A percentile compares a stretch with the other conserved stretches of the same genome.
Conservation (phyloP, 768 basidiomycete species). For the Mycena kentingensis region DNA sequence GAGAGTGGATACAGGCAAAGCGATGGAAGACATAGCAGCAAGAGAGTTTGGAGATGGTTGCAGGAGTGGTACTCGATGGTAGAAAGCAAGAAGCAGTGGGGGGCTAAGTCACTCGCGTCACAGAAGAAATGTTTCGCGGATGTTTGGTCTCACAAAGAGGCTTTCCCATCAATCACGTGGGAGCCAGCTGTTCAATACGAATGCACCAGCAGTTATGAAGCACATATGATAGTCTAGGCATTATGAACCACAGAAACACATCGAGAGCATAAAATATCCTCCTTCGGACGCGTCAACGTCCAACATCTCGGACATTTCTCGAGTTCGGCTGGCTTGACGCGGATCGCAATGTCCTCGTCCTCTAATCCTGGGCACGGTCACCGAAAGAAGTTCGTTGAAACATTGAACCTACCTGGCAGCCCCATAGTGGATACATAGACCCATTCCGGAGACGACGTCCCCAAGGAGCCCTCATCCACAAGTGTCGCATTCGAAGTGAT, state of each 20-base stretch:
- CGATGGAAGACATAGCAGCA: too few species aligned
- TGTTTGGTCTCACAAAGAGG: too few species aligned
- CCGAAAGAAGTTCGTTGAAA: neutral
- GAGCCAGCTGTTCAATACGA: too few species aligned
- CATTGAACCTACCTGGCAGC: conserved; percentile 42
- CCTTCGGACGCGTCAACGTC: conserved; percentile 61
- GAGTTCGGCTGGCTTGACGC: conserved; percentile 59
- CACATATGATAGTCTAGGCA: neutral
- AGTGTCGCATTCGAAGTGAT: conserved; percentile 75
- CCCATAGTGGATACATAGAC: conserved; percentile 44
- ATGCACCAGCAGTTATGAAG: too few species aligned
- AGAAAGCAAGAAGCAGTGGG: too few species aligned
- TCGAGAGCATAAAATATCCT: conserved; percentile 63
- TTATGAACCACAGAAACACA: conserved; percentile 45
- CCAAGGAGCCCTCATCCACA: conserved; percentile 45
- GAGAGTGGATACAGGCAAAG: too few species aligned
- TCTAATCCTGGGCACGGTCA: conserved; percentile 1
- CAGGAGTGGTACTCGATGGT: too few species aligned
- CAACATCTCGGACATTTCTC: conserved; percentile 92
- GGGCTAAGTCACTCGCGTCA: too few species aligned
- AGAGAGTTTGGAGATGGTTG: too few species aligned
- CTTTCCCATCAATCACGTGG: too few species aligned
- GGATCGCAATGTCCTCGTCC: conserved; percentile 45
- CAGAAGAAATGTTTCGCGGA: too few species aligned
- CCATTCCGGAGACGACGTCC: conserved; percentile 49